A percentile compares a stretch with the other conserved stretches of the same genome.
Conservation (phyloP, 345 rosid species). For the Nasturtium officinale region DNA sequence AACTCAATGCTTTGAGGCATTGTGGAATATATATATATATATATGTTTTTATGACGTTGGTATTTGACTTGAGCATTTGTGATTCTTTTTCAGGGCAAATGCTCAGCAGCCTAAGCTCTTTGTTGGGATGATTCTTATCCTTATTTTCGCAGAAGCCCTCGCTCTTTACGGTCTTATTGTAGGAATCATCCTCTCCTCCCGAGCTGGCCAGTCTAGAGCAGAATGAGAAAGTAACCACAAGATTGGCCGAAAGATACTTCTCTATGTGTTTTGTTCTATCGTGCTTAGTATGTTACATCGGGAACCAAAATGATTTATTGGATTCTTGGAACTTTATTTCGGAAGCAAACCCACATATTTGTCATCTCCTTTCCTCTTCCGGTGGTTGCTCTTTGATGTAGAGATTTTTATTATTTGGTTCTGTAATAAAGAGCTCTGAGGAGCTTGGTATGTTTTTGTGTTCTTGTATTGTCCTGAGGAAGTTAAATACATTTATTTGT, state of each 20-base stretch:
- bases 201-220: conserved; percentile 51
- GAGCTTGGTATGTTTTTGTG: conserved; percentile 39
- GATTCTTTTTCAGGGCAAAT: conserved; percentile 41
- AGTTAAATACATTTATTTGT: conserved; percentile 43
- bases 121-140: conserved; percentile 48
- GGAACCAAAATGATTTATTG: conserved; percentile 12
- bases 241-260: conserved; percentile 21
- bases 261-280: conserved; percentile 33
- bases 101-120: conserved; percentile 52
- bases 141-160: conserved; percentile 47
- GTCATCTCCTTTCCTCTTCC: conserved; percentile 5
- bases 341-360: conserved; percentile 22
- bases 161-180: conserved; percentile 50
- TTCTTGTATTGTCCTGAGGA: conserved; percentile 38
- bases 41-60: not conserved
- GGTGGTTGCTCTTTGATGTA: conserved; percentile 39
- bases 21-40: not conserved
- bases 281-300: conserved; percentile 34
- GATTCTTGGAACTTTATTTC: conserved; percentile 34
- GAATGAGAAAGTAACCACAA: conserved; percentile 32
- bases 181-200: conserved; percentile 46
- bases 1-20: not conserved
- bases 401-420: conserved; percentile 38
- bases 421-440: conserved; percentile 40
- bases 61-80: conserved; percentile 9